Base-by-base conservation (phyloP, 1,284 basidiomycete species). In the Meira nashicola region DNA sequence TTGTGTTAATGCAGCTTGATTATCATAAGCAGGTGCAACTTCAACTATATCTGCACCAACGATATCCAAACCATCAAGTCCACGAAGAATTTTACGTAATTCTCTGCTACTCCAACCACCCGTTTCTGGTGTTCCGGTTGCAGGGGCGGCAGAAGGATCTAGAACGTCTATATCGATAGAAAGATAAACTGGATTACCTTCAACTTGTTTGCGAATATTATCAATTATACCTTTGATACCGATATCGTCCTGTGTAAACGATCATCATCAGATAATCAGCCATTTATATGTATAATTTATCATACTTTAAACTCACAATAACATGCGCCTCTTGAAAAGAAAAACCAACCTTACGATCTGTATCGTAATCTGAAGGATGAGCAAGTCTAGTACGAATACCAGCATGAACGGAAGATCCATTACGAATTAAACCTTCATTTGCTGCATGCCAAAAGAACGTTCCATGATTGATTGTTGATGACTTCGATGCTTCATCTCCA, bases 91-190 rank as follows among this genome's bases (percentile, higher is more conserved):
- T 39, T 87, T 84, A 67, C 89, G 89, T 43, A 89, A 82, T 78
- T 90, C 88, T 51, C 88, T 83, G n/a, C 84, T 86, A 4, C 87
- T 88, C 87, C 87, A 89, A 12, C 88, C 88, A 41, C 89, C 89
- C 15, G 86, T 84, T 78, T 90, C 89, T 7, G 88, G 89, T 2
- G 89, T 90, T n/a, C 89, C 88, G 62, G 88, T 89, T 8, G 84
- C 88, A 57, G 89, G 89, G 48, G 89, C 88, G 57, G 88, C 73
- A 41, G 87, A 87, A 57, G 88, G 88, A 78, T 90, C 81, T 23
- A 82, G 87, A 33, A 89, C 89, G 77, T 90, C 89, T 52, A 78
- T 79, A 55, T 21, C 37, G 33, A 57, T 89, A 76, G 73, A 87
- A 84, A 67, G 49, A 78, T 89, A 90, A 1, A 89, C 87, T 0